Percentiles rank a stretch among this genome's conserved stretches.
Evolutionary conservation across 2,329 filamentous ascomycete genomes (phyloP).

Genomic region (Monosporascus sp.): DNA sequence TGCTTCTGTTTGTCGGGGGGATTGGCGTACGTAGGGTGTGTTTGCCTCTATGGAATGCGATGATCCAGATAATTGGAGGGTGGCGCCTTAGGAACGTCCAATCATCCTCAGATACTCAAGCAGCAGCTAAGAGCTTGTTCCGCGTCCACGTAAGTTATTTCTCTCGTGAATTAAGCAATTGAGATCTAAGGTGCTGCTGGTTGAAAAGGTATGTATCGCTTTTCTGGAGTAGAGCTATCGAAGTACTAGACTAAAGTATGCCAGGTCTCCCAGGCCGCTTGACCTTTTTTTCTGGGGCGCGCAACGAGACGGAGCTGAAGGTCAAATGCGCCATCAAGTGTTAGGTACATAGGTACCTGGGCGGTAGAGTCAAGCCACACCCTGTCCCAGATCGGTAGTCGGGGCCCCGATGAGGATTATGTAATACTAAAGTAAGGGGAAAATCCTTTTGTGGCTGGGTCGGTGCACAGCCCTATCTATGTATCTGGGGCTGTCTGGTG

Average conservation of each 20-base stretch:
- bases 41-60: constrained; percentile 15
- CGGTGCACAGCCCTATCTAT: too few species aligned
- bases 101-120: constrained; percentile 10
- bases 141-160: neutral
- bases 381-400: neutral
- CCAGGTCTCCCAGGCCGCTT: too few species aligned
- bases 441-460: too few species aligned
- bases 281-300: too few species aligned
- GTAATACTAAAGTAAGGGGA: too few species aligned
- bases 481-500: neutral
- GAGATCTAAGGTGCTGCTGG: neutral
- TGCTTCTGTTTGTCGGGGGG: constrained; percentile 4
- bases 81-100: constrained; percentile 5
- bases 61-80: constrained; percentile 7
- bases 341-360: too few species aligned
- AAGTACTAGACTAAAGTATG: too few species aligned
- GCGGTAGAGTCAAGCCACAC: neutral
- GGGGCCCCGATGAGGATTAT: neutral
- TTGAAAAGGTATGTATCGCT: too few species aligned
- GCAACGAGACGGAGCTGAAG: too few species aligned
- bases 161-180: neutral
- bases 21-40: neutral
- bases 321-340: too few species aligned
- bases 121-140: neutral
- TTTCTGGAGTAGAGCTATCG: too few species aligned